Evolutionary conservation across 2,329 filamentous ascomycete genomes (phyloP), one percentile per base, ranked within the genome.

Genomic region (Penicillium sp.): DNA sequence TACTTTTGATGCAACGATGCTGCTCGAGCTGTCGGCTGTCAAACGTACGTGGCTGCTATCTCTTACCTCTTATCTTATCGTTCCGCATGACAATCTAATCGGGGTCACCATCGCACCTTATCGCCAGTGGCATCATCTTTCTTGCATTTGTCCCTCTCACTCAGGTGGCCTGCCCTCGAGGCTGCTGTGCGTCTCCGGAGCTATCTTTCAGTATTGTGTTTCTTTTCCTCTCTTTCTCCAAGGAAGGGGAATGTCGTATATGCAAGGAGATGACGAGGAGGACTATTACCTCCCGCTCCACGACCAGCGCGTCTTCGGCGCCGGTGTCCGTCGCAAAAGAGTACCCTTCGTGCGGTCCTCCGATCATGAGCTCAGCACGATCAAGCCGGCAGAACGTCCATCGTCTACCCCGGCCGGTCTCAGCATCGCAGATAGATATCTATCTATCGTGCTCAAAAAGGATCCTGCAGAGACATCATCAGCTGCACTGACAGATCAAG

Each of bases 271-370:
- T 60, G 76, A 80, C 24, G 77, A 81, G 33, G 76, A 83, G 38
- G 74, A 75, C 38, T 83, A 83, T 51, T 77, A 76, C 13, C 68
- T 78, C 2, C 81, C 82, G 0, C 70, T 82, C 4, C 72, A 76
- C 52, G 75, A 82, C 50, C 81, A 83, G 57, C 75, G 76, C 9
- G 76, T 78, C 48, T 85, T 83, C 54, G 79, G 79, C 38, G 78
- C 80, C 9, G 81, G 82, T n/a, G 75, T 85, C 45, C 80, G 79
- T 61, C 74, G 79, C 56, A 82, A 80, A 67, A 73, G 70, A 45
- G 76, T 85, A 38, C 71, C 74, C 5, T 85, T 85, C 61, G 78
- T 85, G 11, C 72, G 76, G 18, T 75, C 79, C 18, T 68, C 71
- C 48, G 51, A 73, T 54, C 53, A 66, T 52, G 55, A 66, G 50